A percentile compares a stretch with the other conserved stretches of the same genome.
These are phyloP conservation scores for Fusarium cyanostomum DNA, from an alignment of 2,329 filamentous ascomycete species.

Conservation along the genomic window DNA sequence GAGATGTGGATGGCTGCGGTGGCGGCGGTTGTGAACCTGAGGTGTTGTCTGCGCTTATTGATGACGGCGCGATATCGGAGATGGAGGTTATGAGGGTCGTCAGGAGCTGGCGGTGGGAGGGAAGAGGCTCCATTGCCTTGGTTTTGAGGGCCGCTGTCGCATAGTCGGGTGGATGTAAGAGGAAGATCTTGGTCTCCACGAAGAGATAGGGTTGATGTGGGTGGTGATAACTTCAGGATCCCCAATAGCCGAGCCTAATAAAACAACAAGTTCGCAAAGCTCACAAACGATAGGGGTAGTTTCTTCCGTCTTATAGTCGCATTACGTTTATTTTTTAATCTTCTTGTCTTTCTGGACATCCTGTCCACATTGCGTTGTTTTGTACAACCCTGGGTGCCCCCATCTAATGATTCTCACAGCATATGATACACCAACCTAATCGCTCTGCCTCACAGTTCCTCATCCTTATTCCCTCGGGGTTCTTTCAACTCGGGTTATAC, in stretches of 20 bases:
- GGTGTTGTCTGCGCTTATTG: background rate
- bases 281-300: no score
- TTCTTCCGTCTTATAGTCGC: background rate
- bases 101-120: slow-evolving; percentile 56
- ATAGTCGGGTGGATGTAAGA: slow-evolving; percentile 12
- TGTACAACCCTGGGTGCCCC: slow-evolving; percentile 26
- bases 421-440: slow-evolving; percentile 38
- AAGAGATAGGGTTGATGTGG: background rate
- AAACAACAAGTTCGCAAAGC: no score
- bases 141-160: background rate
- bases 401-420: slow-evolving; percentile 31
- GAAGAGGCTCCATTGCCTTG: slow-evolving; percentile 40
- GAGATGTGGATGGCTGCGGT: slow-evolving; percentile 24
- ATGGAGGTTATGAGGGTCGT: slow-evolving; percentile 60
- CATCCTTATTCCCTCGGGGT: slow-evolving; percentile 11
- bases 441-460: slow-evolving; percentile 17
- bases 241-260: background rate
- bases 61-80: slow-evolving; percentile 26
- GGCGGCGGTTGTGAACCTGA: slow-evolving; percentile 17
- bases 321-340: slow-evolving; percentile 17
- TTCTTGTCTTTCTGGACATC: slow-evolving; percentile 1
- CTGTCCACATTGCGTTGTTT: slow-evolving; percentile 14
- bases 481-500: background rate
- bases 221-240: background rate
- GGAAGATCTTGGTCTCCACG: slow-evolving; percentile 7